Base-by-base conservation (phyloP, 2,329 filamentous ascomycete species). In the Tolypocladium tropicale region DNA sequence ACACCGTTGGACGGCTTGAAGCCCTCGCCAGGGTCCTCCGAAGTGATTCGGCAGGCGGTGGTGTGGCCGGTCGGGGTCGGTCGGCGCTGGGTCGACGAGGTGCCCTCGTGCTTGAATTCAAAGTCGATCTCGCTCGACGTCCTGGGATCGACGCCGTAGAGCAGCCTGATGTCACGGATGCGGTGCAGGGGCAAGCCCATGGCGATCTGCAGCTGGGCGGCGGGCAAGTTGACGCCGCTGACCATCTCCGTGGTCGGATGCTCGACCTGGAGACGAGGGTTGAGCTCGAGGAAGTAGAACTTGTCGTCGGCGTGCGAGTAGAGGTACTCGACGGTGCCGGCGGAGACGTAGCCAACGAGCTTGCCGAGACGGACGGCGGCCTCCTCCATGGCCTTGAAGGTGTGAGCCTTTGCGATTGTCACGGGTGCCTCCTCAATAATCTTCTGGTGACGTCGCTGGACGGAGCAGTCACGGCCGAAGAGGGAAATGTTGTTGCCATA, bases 161-260 rank as follows among this genome's bases (percentile, higher is more conserved):
- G 81, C 60, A 99, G 81, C 67, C 94, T 86, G 74, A 99, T 99
- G 74, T 99, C 94, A 65, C 90, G 87, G 67, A 99, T 94, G 68
- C 93, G 84, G 79, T 97, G 91, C 54, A 99, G 80, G 54, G 94
- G 94, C 43, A 99, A 81, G 83, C 94, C 94, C 94, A 99, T 99
- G 68, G 94, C 94, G 76, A 99, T 88, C 78, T 99, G 94, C 54
- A 99, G 88, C 78, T 99, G 94, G 55, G 94, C 94, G 60, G 95
- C 94, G 53, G 94, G 94, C 70, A 99, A 75, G 75, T 97, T 96
- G 70, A 99, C 94, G 70, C 95, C 94, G 66, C 88, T 95, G 62
- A 99, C 94, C 94, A 99, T 99, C 74, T 99, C 94, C 32, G 94
- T 99, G 54, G 93, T 99, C 50, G 94, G 94, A 77, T 99, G 94